Evolutionary conservation across 225 moss, liverwort and hornwort genomes (phyloP).

Genomic region (Physcomitrellopsis africana): DNA sequence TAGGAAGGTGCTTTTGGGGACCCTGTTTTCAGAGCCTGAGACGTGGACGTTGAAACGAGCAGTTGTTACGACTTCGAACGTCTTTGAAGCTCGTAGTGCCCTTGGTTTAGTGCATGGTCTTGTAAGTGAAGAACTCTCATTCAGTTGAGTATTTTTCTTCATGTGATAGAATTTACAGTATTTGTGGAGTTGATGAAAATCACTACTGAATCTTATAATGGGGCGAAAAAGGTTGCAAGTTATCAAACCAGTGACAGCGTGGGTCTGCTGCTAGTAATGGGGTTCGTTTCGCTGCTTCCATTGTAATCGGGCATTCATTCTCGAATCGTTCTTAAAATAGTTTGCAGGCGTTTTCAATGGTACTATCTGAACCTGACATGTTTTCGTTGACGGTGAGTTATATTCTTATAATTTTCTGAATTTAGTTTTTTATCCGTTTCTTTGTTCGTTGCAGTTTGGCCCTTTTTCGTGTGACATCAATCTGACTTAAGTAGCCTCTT

Average conservation of each 20-base stretch:
- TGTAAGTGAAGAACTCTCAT: too few relatives aligned
- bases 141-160: too few relatives aligned
- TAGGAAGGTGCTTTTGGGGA: neutral
- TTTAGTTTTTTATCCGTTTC: too few relatives aligned
- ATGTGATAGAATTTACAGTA: too few relatives aligned
- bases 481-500: neutral
- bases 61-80: neutral
- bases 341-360: neutral
- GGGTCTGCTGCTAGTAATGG: neutral
- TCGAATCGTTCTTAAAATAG: neutral
- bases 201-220: too few relatives aligned
- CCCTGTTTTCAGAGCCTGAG: slow-evolving; percentile 13
- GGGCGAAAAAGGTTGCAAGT: too few relatives aligned
- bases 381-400: neutral
- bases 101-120: too few relatives aligned
- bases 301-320: neutral
- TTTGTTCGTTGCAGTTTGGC: neutral
- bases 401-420: neutral
- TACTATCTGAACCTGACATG: neutral
- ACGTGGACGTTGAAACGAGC: neutral
- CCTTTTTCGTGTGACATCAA: neutral
- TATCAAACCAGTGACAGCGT: neutral
- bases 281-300: neutral
- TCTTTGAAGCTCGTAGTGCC: too few relatives aligned
- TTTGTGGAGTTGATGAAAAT: too few relatives aligned